Base-by-base conservation (phyloP, 305 asterid species). In the Fraxinus platypoda region DNA sequence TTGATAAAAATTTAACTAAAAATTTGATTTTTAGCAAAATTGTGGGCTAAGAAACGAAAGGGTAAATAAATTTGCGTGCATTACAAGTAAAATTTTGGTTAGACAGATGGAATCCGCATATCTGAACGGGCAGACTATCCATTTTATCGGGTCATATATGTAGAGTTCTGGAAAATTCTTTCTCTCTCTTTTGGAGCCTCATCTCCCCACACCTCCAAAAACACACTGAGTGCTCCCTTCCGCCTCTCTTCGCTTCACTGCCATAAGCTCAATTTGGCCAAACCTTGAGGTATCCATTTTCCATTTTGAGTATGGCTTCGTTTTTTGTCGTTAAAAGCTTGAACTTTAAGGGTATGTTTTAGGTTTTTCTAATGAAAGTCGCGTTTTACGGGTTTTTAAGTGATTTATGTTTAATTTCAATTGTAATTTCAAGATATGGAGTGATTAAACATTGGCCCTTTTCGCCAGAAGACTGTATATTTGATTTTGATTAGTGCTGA, bases 161-260 rank as follows among this genome's bases (percentile, higher is more conserved):
- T 68, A 49, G 78, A 41, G 35, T 81, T 87, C 89, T 79, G 33
- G 83, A 84, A 82, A 82, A 11, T 78, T 49, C 80, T 71, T 2
- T 6, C 13, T 31, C 35, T 79, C 35, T 13, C 43, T 8, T 62
- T 31, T 31, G 77, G 83, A 75, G 89, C 84, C 86, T 84, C 89
- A 77, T 84, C 84, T 49, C 82, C 59, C 37, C 74, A 68, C n/a
- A 21, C 30, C n/a, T 13, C 73, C 28, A 68, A 28, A 68, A n/a
- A 15, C 37, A 11, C 71, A 34, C 28, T 0, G 26, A 17, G 11
- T 74, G 21, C 84, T 76, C 83, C 49, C 12, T 35, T 33, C 33
- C 33, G 35, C 76, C 76, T 35, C 15, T 70, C 31, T 8, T 31
- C 33, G 64, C 74, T 35, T 7, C 78, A 76, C 25, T 8, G 5